A percentile compares a stretch with the other conserved stretches of the same genome.
phyloP scores from a whole-genome alignment of 2,329 filamentous ascomycete species.

The Neofusicoccum cordaticola region DNA sequence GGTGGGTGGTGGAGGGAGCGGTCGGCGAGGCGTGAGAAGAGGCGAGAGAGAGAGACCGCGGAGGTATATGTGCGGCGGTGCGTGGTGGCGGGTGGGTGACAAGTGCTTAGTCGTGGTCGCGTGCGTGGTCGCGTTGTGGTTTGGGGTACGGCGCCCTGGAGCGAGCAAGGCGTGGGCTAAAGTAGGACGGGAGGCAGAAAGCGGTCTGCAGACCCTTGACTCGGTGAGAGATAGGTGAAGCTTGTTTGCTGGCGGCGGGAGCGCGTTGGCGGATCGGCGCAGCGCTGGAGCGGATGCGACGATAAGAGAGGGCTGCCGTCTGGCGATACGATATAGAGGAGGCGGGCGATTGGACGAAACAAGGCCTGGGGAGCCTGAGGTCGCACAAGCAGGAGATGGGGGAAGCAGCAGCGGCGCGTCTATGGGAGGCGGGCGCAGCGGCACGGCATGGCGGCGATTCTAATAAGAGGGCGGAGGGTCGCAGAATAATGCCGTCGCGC shows the following conservation, averaged over 20 bases:
- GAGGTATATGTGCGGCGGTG: background rate
- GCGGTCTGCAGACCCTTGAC: slow-evolving; percentile 16
- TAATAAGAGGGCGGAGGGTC: slow-evolving; percentile 11
- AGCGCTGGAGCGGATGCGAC: slow-evolving; percentile 12
- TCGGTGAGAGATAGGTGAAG: slow-evolving; percentile 11
- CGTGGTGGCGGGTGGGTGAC: background rate
- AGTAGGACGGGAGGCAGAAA: slow-evolving; percentile 12
- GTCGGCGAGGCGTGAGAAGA: background rate
- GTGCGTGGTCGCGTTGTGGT: slow-evolving; percentile 6
- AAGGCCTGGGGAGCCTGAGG: background rate
- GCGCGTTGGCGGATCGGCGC: slow-evolving; percentile 13
- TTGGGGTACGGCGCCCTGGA: background rate
- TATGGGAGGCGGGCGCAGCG: background rate
- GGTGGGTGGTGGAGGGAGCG: background rate
- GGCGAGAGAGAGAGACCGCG: background rate
- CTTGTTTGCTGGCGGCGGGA: slow-evolving; percentile 12
- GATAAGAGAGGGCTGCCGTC: background rate
- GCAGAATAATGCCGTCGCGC: slow-evolving; percentile 12
- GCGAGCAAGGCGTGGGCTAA: background rate
- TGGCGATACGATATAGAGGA: slow-evolving; percentile 6
- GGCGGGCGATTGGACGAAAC: slow-evolving; percentile 11
- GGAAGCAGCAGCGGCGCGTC: background rate
- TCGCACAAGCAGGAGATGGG: background rate
- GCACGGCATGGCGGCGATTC: slow-evolving; percentile 10
- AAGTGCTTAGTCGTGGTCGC: background rate